Base-by-base conservation (phyloP, 2,329 filamentous ascomycete species). In the Remersonia thermophila region DNA sequence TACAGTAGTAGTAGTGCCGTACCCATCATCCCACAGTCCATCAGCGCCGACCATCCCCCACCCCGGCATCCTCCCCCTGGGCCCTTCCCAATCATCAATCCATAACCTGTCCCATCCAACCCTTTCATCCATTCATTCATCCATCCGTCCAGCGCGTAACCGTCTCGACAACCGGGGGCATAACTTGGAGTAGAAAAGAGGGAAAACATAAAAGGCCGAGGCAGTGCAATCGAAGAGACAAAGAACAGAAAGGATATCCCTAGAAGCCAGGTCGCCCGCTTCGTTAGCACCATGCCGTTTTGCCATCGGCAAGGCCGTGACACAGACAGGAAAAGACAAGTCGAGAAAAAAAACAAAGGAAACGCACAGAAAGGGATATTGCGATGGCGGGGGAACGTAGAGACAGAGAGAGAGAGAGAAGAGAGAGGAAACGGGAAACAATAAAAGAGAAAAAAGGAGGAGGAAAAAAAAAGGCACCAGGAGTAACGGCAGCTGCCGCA, bases 181-280 rank as follows among this genome's bases (percentile, higher is more conserved):
- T 23, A 23, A 23, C 20, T 6, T 23, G 20, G 20, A 23, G 11
- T 30, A 20, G 32, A 11, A 32, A 11, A 32, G 12, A 42, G 47
- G 29, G 44, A 45, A 49, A 35, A 47, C n/a, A n/a, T n/a, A 48
- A 45, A 34, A 37, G 20, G 17, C 20, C 5, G 20, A 23, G 9
- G 9, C 5, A 32, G n/a, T n/a, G n/a, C 25, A 37, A 20, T 31
- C 38, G 40, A 36, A 41, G 36, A 35, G 28, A 33, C 30, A 37
- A 26, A 39, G 38, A 45, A 43, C 40, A 44, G 42, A 45, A 32
- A 38, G 39, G 35, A 29, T 23, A 37, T 30, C 30, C 37, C 33
- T 10, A 14, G 13, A 40, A 37, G 35, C 28, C 29, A 41, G 32
- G 20, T 38, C 36, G 39, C 39, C 33, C 33, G 39, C 39, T 41